Conservation (phyloP, 2,329 filamentous ascomycete genomes). For the Endocalyx cinctus region DNA sequence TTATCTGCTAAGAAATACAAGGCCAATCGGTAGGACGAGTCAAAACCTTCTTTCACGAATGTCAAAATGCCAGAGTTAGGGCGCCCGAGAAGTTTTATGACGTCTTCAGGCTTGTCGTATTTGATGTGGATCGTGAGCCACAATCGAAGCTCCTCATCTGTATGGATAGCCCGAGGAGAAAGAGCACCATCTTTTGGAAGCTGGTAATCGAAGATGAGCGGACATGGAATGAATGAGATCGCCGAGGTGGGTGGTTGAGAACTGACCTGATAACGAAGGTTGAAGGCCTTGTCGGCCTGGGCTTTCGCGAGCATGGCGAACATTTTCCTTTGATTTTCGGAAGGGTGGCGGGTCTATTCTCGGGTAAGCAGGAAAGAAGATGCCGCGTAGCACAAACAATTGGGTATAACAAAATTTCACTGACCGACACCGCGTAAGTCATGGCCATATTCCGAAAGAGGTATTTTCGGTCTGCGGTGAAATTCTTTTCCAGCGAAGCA, state of each 20-base stretch:
- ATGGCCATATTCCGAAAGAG: slow-evolving; percentile 53
- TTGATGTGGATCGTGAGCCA: slow-evolving; percentile 19
- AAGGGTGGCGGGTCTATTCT: slow-evolving; percentile 22
- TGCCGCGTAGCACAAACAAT: too few relatives aligned
- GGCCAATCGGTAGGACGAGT: slow-evolving; percentile 11
- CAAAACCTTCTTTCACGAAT: slow-evolving; percentile 16
- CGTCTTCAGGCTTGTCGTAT: slow-evolving; percentile 15
- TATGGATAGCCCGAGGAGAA: slow-evolving; percentile 5
- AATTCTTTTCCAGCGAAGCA: slow-evolving; percentile 47
- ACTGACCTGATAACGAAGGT: slow-evolving; percentile 12
- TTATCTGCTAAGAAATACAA: slow-evolving; percentile 15
- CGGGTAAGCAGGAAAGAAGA: slow-evolving; percentile 5
- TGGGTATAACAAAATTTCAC: too few relatives aligned
- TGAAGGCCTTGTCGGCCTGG: slow-evolving; percentile 20
- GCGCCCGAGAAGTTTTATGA: slow-evolving; percentile 12
- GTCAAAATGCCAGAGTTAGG: slow-evolving; percentile 14
- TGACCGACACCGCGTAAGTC: slow-evolving; percentile 49
- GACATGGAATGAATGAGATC: background rate
- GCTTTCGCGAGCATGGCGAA: slow-evolving; percentile 43
- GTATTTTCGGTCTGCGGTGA: slow-evolving; percentile 42
- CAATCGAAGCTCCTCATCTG: slow-evolving; percentile 16
- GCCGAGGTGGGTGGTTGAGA: background rate
- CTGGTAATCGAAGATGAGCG: slow-evolving; percentile 6
- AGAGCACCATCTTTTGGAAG: slow-evolving; percentile 3
- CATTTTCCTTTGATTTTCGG: slow-evolving; percentile 44